phyloP scores from a whole-genome alignment of 768 basidiomycete genomes.

The Russula griseocarnosa region DNA sequence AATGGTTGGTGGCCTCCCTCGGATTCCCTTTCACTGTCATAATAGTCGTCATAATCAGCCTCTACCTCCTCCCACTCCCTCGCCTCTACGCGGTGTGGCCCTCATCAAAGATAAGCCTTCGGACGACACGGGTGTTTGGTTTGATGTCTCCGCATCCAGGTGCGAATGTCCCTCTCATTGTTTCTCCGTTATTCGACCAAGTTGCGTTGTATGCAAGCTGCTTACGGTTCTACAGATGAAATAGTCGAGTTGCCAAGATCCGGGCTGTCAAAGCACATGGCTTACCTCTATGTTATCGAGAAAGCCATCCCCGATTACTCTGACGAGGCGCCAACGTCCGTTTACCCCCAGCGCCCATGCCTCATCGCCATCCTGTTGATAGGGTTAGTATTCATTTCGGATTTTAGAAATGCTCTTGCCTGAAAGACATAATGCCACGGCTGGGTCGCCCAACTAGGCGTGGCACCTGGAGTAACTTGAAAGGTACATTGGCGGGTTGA shows the following conservation, averaged over 20 bases:
- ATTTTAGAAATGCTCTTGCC: background rate
- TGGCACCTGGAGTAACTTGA: slow-evolving; percentile 7
- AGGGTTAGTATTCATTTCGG: background rate
- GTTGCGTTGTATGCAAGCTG: slow-evolving; percentile 19
- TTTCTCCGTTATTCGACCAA: slow-evolving; percentile 8
- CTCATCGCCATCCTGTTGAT: slow-evolving; percentile 12
- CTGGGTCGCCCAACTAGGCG: slow-evolving; percentile 20
- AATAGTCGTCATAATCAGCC: background rate
- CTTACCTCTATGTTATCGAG: slow-evolving; percentile 19
- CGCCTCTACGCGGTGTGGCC: background rate
- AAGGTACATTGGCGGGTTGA: background rate
- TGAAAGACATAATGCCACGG: slow-evolving; percentile 23
- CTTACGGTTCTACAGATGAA: slow-evolving; percentile 9
- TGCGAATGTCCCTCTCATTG: slow-evolving; percentile 18
- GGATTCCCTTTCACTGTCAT: background rate
- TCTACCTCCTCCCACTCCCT: slow-evolving; percentile 13
- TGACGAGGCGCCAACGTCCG: slow-evolving; percentile 22
- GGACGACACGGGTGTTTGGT: slow-evolving; percentile 14
- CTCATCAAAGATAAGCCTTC: slow-evolving; percentile 19
- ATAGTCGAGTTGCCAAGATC: background rate
- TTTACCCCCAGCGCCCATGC: slow-evolving; percentile 20
- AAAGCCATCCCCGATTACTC: slow-evolving; percentile 14
- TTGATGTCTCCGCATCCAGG: slow-evolving; percentile 22
- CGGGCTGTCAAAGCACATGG: too few relatives aligned
- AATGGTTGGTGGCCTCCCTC: background rate